Evolutionary conservation across 805 yeast genomes (phyloP), one percentile per base, ranked within the genome.

Genomic region (Ogataea dorogensis): DNA sequence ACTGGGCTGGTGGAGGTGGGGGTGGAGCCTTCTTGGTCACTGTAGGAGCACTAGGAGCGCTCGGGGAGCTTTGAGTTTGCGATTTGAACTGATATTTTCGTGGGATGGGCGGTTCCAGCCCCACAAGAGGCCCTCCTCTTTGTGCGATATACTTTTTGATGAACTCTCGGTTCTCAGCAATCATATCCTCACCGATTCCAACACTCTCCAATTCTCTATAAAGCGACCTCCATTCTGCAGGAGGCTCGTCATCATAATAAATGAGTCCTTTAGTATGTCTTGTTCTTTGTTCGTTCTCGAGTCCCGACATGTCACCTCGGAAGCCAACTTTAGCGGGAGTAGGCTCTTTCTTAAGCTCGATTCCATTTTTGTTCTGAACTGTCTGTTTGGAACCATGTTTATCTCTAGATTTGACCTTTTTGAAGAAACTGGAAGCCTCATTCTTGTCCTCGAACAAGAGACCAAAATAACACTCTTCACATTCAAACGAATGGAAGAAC

Each of bases 401-500:
- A 38, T 79, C 82, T 44, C 91, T 74, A 31, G 73, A 67, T 10
- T 76, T 68, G 3, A 93, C 88, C 43, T 87, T 72, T 58, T 89
- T 91, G 58, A 66, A 71, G 65, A 93, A 88, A 52, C 83, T 91
- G 3, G 85, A 66, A 0, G 98, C 98, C 50, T 93, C 98, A 34
- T 67, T 70, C 38, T 84, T 77, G 63, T 91, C 96, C 49, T 88
- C 96, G 59, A 93, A 93, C 33, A 93, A 63, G 15, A 93, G 67
- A 0, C 98, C 98, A 8, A 79, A 88, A 34, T 70, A 71, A 56
- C 96, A 89, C 15, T 86, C 94, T 50, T 93, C 98, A 29, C 87
- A 68, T 65, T 93, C 98, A 64, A 93, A 93, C 5, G 94, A 72
- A 59, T 93, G 98, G 71, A 93, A 93, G 62, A 86, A 93, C 24